Conservation (phyloP, 169 alveolate genomes). For the Theileria parva region DNA sequence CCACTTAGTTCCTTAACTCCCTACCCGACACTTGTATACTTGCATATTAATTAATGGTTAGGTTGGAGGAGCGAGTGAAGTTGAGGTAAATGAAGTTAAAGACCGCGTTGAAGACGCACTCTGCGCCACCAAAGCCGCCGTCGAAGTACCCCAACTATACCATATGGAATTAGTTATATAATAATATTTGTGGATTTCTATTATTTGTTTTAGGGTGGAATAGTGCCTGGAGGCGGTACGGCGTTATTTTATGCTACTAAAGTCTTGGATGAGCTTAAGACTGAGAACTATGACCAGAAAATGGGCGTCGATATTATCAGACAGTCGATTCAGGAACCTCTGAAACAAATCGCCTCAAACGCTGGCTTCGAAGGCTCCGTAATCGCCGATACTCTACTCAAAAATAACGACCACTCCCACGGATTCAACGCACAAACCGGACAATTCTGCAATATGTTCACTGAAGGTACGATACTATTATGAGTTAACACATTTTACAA, state of each 20-base stretch:
- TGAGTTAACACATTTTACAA: neutral
- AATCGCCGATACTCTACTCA: slow-evolving; percentile 92
- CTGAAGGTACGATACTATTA: slow-evolving; percentile 19
- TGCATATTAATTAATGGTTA: slow-evolving; percentile 11
- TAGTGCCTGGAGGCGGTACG: slow-evolving; percentile 98
- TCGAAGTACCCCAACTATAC: slow-evolving; percentile 69
- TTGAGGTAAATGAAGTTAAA: slow-evolving; percentile 96
- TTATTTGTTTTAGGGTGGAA: slow-evolving; percentile 86
- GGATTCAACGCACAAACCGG: slow-evolving; percentile 97
- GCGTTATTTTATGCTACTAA: slow-evolving; percentile 92
- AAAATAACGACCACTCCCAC: slow-evolving; percentile 74
- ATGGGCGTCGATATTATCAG: slow-evolving; percentile 94
- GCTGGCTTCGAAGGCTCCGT: slow-evolving; percentile 99
- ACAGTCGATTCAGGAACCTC: slow-evolving; percentile 95
- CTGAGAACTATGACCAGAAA: slow-evolving; percentile 89
- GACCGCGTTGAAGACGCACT: slow-evolving; percentile 98
- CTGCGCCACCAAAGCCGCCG: slow-evolving; percentile 99
- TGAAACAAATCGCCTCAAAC: slow-evolving; percentile 94
- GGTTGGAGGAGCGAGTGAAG: slow-evolving; percentile 98
- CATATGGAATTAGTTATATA: neutral
- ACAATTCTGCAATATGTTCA: slow-evolving; percentile 90
- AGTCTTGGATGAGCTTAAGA: slow-evolving; percentile 71
- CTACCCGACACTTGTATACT: too few relatives aligned
- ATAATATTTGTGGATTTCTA: neutral
- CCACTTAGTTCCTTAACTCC: too few relatives aligned